Evolutionary conservation across 2,329 filamentous ascomycete genomes (phyloP).

Genomic region (Pseudogymnoascus sp.): DNA sequence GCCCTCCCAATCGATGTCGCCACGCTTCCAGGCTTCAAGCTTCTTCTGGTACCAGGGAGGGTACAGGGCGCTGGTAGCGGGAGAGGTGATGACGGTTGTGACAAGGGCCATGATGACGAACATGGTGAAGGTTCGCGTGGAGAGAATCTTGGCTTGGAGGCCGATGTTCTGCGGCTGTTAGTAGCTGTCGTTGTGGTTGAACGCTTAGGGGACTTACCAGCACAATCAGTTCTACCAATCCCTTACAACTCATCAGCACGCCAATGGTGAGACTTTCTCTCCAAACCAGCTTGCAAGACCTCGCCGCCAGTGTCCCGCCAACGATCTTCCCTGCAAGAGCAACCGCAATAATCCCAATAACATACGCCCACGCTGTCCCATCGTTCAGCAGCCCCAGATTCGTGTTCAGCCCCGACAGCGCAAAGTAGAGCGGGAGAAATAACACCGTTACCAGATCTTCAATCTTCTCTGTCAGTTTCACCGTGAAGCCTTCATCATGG

Average conservation of each 20-base stretch:
- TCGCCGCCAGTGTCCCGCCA: conserved; percentile 73
- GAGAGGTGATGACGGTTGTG: conserved; percentile 78
- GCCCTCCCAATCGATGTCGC: conserved; percentile 85
- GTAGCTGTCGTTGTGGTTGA: conserved; percentile 9
- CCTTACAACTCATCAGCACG: conserved; percentile 92
- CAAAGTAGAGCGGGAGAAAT: conserved; percentile 88
- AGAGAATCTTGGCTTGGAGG: conserved; percentile 74
- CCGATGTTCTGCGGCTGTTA: conserved; percentile 58
- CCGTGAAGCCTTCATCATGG: conserved; percentile 81
- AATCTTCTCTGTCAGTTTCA: conserved; percentile 87
- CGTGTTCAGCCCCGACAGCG: conserved; percentile 81
- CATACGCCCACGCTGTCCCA: conserved; percentile 83
- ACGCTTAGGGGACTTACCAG: conserved; percentile 48
- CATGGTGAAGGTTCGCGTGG: conserved; percentile 77
- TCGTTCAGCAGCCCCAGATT: conserved; percentile 76
- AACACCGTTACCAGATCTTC: conserved; percentile 82
- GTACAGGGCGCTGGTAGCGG: conserved; percentile 66
- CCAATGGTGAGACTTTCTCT: conserved; percentile 84
- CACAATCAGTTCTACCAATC: conserved; percentile 91
- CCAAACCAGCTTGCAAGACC: conserved; percentile 73
- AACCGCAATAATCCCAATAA: conserved; percentile 71
- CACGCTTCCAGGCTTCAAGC: conserved; percentile 66
- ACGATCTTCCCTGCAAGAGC: conserved; percentile 82
- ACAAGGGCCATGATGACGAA: conserved; percentile 91
- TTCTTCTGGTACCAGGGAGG: conserved; percentile 71